phyloP scores from a whole-genome alignment of 257 asterid genomes.

The Echium plantagineum region DNA sequence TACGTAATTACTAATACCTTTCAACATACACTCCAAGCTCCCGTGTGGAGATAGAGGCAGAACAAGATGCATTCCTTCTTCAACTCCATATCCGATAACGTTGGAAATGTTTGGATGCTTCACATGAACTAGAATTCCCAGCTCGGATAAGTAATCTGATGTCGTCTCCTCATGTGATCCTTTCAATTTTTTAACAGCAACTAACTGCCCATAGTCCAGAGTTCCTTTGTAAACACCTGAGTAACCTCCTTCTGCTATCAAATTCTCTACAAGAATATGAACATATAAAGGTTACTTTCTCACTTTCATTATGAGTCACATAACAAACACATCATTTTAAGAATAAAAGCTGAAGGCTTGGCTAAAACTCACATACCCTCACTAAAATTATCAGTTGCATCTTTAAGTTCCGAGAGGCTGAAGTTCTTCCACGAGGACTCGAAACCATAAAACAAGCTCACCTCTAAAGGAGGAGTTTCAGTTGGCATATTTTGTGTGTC shows the following conservation, averaged over 20 bases:
- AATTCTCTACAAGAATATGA: slow-evolving; percentile 31
- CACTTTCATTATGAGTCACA: no score
- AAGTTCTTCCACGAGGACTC: slow-evolving; percentile 77
- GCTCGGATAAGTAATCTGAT: slow-evolving; percentile 80
- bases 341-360: no score
- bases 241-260: slow-evolving; percentile 95
- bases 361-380: slow-evolving; percentile 28
- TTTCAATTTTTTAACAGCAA: slow-evolving; percentile 72
- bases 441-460: slow-evolving; percentile 50
- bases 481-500: slow-evolving; percentile 38
- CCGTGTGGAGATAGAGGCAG: slow-evolving; percentile 95
- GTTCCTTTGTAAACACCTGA: slow-evolving; percentile 92
- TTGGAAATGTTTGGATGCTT: slow-evolving; percentile 78
- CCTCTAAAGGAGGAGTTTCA: slow-evolving; percentile 46
- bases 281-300: no score
- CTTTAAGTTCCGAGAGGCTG: slow-evolving; percentile 57
- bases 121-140: slow-evolving; percentile 91
- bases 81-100: slow-evolving; percentile 91
- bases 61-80: slow-evolving; percentile 97
- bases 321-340: no score
- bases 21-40: slow-evolving; percentile 66
- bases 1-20: slow-evolving; percentile 21
- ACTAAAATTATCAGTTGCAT: slow-evolving; percentile 57
- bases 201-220: slow-evolving; percentile 62
- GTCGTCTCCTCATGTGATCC: slow-evolving; percentile 93